Conservation (phyloP, 169 alveolate species). For the Plasmodium fragile region DNA sequence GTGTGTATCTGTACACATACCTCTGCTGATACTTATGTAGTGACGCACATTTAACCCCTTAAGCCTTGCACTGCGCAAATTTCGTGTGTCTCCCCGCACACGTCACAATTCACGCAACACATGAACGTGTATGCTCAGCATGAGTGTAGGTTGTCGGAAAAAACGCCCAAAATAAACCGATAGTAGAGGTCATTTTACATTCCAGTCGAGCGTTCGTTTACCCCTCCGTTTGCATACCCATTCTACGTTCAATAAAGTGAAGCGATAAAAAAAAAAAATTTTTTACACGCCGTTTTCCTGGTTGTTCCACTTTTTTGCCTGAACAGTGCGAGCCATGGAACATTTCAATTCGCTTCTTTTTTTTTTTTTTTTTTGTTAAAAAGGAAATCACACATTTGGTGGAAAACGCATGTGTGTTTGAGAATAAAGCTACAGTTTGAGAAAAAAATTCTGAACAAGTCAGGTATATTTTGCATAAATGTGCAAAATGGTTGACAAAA, state of each 20-base stretch:
- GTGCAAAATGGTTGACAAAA: not conserved
- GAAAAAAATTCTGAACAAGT: not conserved
- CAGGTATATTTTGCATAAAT: not conserved
- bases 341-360: not conserved
- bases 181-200: not conserved
- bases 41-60: not conserved
- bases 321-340: constrained; percentile 13
- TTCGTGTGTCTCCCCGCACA: not conserved
- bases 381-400: not conserved
- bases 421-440: not conserved
- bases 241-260: not conserved
- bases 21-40: not conserved
- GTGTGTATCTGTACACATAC: not conserved
- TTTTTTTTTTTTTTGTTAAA: not conserved
- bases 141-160: not conserved
- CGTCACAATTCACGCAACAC: not conserved
- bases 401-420: not conserved
- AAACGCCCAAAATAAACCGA: not conserved
- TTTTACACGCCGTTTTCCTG: not conserved
- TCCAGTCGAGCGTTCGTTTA: not conserved
- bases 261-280: not conserved
- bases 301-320: not conserved
- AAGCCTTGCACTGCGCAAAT: not conserved
- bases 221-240: not conserved
- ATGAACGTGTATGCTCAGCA: not conserved